phyloP scores from a whole-genome alignment of 2,329 filamentous ascomycete species.

The Fusarium sp. region DNA sequence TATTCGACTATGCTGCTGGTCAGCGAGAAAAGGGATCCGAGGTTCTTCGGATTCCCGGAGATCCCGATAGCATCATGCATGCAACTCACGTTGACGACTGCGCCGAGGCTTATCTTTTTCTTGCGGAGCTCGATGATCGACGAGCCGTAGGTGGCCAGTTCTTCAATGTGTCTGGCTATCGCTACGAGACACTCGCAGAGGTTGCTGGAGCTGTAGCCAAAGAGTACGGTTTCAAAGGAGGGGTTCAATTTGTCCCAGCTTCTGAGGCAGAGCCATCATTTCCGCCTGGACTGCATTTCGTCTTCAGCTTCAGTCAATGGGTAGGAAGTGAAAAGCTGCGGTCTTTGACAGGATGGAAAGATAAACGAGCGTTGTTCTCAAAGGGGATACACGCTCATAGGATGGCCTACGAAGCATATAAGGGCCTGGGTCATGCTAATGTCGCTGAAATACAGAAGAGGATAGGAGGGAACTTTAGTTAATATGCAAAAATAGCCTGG shows the following conservation, averaged over 20 bases:
- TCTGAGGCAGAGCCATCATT: conserved; percentile 29
- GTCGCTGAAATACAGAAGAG: conserved; percentile 19
- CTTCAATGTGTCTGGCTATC: conserved; percentile 57
- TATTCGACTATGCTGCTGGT: conserved; percentile 49
- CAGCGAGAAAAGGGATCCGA: conserved; percentile 29
- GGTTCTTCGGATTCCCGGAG: conserved; percentile 46
- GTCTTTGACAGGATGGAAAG: conserved; percentile 52
- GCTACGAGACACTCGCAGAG: conserved; percentile 56
- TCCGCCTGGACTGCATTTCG: conserved; percentile 29
- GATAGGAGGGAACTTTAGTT: conserved; percentile 7
- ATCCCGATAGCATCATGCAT: conserved; percentile 54
- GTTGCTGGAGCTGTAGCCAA: conserved; percentile 50
- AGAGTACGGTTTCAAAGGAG: conserved; percentile 52
- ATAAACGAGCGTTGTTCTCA: conserved; percentile 49
- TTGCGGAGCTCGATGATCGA: conserved; percentile 51
- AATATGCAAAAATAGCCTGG: background rate
- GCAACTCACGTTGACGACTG: conserved; percentile 61
- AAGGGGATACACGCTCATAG: conserved; percentile 50
- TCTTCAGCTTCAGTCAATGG: conserved; percentile 54
- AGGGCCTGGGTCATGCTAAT: conserved; percentile 17
- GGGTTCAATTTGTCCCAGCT: conserved; percentile 40
- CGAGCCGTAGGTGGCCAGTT: conserved; percentile 48
- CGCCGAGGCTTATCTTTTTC: conserved; percentile 56
- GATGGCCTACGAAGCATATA: conserved; percentile 49
- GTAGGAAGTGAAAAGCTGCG: conserved; percentile 54